These are phyloP conservation scores for Tricholoma matsutake DNA, from an alignment of 768 basidiomycete species.

Conservation along the genomic window DNA sequence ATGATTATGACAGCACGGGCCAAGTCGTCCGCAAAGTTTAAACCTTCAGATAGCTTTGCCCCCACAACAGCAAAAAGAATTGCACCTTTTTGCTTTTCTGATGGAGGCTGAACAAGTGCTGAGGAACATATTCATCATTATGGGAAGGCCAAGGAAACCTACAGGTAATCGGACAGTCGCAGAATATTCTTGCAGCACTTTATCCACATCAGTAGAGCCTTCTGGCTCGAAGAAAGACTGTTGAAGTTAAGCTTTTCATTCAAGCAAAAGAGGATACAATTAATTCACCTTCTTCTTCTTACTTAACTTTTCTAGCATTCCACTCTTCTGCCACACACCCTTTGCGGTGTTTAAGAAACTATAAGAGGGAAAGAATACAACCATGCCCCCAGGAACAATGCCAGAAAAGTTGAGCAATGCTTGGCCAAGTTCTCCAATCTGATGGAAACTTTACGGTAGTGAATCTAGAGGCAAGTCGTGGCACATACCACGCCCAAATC, in stretches of 20 bases:
- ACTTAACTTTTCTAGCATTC: conserved; percentile 57
- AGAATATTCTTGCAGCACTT: conserved; percentile 70
- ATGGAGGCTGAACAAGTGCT: conserved; percentile 4
- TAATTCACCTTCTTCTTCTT: conserved; percentile 69
- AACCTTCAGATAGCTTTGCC: conserved; percentile 94
- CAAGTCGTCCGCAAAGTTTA: conserved; percentile 73
- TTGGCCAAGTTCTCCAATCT: conserved; percentile 84
- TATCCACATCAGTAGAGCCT: conserved; percentile 67
- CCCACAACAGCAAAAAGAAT: conserved; percentile 93
- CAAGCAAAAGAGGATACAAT: neutral
- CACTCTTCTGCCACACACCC: conserved; percentile 59
- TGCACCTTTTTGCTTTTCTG: conserved; percentile 53
- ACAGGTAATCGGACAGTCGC: conserved; percentile 34
- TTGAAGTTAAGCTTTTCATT: neutral
- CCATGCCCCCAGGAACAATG: conserved; percentile 82
- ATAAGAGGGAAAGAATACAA: conserved; percentile 95
- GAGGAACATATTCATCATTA: neutral
- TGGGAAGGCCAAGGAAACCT: neutral
- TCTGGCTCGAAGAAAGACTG: conserved; percentile 92
- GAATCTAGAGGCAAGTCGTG: neutral
- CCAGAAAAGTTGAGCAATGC: conserved; percentile 76
- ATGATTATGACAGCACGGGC: conserved; percentile 85
- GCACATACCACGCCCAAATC: conserved; percentile 59
- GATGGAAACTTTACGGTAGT: conserved; percentile 1
- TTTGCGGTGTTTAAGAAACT: conserved; percentile 70